Evolutionary conservation across 1,139 yeast species (phyloP).

Genomic region (Geotrichum klebahnii): DNA sequence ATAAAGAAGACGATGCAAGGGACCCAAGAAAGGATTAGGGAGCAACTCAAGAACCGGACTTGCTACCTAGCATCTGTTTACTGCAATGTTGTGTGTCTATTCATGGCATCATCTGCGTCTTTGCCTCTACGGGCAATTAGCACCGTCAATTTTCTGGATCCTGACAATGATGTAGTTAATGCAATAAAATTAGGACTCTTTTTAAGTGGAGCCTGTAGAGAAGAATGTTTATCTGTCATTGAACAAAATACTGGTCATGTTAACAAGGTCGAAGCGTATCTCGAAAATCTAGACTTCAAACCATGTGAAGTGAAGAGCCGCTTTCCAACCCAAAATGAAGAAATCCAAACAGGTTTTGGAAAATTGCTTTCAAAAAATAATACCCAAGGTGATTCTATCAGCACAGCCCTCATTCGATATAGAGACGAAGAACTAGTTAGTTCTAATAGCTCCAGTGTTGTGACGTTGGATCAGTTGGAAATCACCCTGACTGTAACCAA

Average conservation of each 20-base stretch:
- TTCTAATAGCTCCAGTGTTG: neutral
- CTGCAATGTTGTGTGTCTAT: slow-evolving; percentile 8
- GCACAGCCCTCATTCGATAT: neutral
- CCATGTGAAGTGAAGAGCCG: neutral
- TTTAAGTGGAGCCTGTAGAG: slow-evolving; percentile 14
- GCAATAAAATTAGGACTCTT: slow-evolving; percentile 14
- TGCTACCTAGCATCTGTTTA: slow-evolving; percentile 8
- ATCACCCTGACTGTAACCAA: neutral
- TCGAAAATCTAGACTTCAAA: neutral
- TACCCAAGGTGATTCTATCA: neutral
- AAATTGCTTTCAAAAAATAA: neutral
- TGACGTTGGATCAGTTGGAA: slow-evolving; percentile 2
- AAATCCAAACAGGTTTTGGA: neutral
- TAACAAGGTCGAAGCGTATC: neutral
- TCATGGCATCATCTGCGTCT: neutral
- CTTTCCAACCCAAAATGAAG: neutral
- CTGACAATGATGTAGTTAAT: slow-evolving; percentile 10
- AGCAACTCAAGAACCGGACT: neutral
- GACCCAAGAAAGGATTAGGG: neutral
- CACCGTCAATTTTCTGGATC: slow-evolving; percentile 3
- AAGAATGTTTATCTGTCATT: slow-evolving; percentile 4
- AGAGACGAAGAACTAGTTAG: neutral
- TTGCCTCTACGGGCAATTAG: neutral
- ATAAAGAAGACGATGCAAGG: neutral
- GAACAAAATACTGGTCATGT: neutral